These are phyloP conservation scores for Daldinia decipiens DNA, from an alignment of 495 filamentous ascomycete species.

Conservation along the genomic window DNA sequence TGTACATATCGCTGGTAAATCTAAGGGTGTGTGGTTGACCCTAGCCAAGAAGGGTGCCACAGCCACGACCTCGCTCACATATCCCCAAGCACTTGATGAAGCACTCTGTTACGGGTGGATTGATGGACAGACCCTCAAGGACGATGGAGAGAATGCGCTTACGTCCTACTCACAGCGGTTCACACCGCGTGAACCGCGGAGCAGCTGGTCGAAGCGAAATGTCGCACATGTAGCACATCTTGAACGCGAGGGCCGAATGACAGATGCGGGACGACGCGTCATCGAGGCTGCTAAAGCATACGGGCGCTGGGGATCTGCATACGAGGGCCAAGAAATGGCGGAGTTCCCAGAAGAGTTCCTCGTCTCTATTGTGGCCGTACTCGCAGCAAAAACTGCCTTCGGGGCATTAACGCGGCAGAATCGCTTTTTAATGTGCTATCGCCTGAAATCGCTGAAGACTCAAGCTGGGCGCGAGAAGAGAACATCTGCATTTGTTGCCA, in stretches of 20 bases:
- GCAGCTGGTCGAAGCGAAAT: neutral
- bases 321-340: neutral
- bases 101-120: constrained; percentile 71
- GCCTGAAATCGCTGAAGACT: constrained; percentile 41
- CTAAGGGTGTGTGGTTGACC: neutral
- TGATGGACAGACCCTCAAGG: constrained; percentile 59
- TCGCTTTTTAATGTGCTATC: constrained; percentile 42
- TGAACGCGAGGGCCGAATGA: neutral
- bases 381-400: neutral
- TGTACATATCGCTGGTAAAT: neutral
- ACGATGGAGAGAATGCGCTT: neutral
- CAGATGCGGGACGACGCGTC: neutral
- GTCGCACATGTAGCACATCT: neutral
- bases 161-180: constrained; percentile 40
- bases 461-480: constrained; percentile 38
- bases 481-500: constrained; percentile 42
- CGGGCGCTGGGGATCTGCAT: neutral
- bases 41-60: constrained; percentile 25
- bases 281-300: neutral
- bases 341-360: neutral
- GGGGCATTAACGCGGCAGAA: constrained; percentile 20
- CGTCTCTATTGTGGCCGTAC: neutral
- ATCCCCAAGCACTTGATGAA: constrained; percentile 63
- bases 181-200: neutral
- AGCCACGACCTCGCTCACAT: constrained; percentile 57